Evolutionary conservation across 345 rosid genomes (phyloP).

Genomic region (Lepidium didymum): DNA sequence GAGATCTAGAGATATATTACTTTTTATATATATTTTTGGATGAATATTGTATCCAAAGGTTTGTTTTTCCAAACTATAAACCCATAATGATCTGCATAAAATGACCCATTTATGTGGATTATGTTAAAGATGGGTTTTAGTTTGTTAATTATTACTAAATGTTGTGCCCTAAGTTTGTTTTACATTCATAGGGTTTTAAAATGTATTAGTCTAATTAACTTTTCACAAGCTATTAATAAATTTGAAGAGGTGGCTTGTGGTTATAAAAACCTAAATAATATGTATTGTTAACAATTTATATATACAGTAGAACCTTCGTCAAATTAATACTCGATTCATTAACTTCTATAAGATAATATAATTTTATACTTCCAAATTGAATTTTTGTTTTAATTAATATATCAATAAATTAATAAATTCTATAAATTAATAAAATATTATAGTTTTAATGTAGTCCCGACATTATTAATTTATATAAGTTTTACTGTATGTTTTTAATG

Average conservation of each 20-base stretch:
- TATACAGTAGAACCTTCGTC: too few relatives aligned
- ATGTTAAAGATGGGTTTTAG: slow-evolving; percentile 8
- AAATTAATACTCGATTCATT: too few relatives aligned
- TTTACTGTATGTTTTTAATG: too few relatives aligned
- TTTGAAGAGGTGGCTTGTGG: background rate
- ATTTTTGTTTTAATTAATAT: too few relatives aligned
- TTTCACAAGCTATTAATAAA: slow-evolving; percentile 3
- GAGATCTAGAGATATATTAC: background rate
- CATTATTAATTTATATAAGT: too few relatives aligned
- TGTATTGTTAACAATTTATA: background rate
- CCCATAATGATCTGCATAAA: slow-evolving; percentile 7
- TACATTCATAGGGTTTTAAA: background rate
- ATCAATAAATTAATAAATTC: too few relatives aligned
- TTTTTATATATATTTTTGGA: background rate
- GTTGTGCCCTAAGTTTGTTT: background rate
- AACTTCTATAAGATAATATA: too few relatives aligned
- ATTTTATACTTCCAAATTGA: too few relatives aligned
- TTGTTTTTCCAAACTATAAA: slow-evolving; percentile 4
- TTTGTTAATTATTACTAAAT: slow-evolving; percentile 10
- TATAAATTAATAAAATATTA: too few relatives aligned
- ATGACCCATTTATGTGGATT: slow-evolving; percentile 6
- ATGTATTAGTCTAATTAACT: background rate
- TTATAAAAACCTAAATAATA: background rate
- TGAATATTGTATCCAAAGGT: slow-evolving; percentile 6
- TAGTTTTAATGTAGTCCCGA: too few relatives aligned